phyloP scores from a whole-genome alignment of 352 stramenopile species.

The Nothophytophthora sp. region DNA sequence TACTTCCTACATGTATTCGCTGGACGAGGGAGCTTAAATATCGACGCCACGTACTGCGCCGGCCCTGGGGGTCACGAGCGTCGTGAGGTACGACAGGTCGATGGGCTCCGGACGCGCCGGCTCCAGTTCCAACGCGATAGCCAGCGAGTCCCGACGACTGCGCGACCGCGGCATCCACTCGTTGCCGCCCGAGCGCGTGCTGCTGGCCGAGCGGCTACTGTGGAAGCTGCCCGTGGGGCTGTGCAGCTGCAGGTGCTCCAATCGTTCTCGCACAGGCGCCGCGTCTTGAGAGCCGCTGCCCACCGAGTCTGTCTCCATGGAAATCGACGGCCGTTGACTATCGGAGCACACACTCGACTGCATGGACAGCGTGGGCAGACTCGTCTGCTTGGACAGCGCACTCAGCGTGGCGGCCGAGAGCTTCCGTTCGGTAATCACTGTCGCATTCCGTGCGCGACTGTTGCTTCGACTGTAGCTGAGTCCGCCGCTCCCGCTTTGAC shows the following conservation, averaged over 20 bases:
- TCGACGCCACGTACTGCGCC: conserved; percentile 20
- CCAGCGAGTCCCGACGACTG: conserved; percentile 12
- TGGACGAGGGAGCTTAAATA: conserved; percentile 22
- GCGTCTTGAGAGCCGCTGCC: conserved; percentile 26
- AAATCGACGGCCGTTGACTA: conserved; percentile 24
- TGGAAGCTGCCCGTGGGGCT: conserved; percentile 16
- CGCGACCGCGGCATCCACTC: conserved; percentile 17
- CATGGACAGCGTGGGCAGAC: conserved; percentile 14
- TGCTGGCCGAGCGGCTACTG: conserved; percentile 12
- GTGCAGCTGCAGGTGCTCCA: conserved; percentile 21
- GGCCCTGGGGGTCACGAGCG: conserved; percentile 37
- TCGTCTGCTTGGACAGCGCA: conserved; percentile 23
- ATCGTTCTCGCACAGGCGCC: conserved; percentile 8
- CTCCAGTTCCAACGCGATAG: conserved; percentile 21
- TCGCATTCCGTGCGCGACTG: conserved; percentile 11
- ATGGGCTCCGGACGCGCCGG: conserved; percentile 29
- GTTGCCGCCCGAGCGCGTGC: conserved; percentile 10
- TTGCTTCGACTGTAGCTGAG: conserved; percentile 11
- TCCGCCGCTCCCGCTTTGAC: conserved; percentile 12
- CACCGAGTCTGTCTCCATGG: conserved; percentile 35
- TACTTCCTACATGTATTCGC: neutral
- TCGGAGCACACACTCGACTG: conserved; percentile 27
- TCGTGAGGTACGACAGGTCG: conserved; percentile 51
- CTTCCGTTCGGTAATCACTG: conserved; percentile 11
- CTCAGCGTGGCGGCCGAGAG: conserved; percentile 14